Percentiles rank a stretch among this genome's conserved stretches.
These are phyloP conservation scores for Lachancea mirantina DNA, from an alignment of 805 yeast genomes.

Conservation along the genomic window DNA sequence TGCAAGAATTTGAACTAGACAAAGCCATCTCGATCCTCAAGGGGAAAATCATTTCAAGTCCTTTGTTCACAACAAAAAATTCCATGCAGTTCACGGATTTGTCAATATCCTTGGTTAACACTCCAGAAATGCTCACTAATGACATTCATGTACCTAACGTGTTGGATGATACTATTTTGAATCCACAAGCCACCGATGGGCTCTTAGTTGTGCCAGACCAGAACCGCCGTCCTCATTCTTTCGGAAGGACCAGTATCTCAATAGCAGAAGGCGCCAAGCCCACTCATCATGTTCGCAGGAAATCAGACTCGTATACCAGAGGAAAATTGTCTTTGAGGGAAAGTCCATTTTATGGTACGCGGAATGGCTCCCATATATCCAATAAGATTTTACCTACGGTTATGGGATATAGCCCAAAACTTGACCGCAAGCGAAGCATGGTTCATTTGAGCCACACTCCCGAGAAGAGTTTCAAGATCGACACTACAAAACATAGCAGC, in stretches of 20 bases:
- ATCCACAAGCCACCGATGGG: slow-evolving; percentile 18
- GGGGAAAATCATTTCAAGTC: slow-evolving; percentile 46
- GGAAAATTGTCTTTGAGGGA: slow-evolving; percentile 3
- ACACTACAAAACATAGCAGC: slow-evolving; percentile 5
- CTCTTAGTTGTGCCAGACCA: slow-evolving; percentile 10
- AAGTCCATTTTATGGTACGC: slow-evolving; percentile 6
- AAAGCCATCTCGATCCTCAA: slow-evolving; percentile 63
- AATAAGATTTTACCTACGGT: slow-evolving; percentile 8
- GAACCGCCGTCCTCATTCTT: slow-evolving; percentile 7
- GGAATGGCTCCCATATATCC: slow-evolving; percentile 8
- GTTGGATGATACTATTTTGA: slow-evolving; percentile 25
- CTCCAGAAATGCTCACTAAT: slow-evolving; percentile 10
- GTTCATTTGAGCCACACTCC: slow-evolving; percentile 10
- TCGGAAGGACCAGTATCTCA: slow-evolving; percentile 7
- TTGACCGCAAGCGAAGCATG: slow-evolving; percentile 16
- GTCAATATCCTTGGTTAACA: slow-evolving; percentile 19
- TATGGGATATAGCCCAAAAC: slow-evolving; percentile 12
- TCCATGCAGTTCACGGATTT: slow-evolving; percentile 25
- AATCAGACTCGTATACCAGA: slow-evolving; percentile 11
- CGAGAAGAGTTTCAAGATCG: neutral
- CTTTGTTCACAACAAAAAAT: slow-evolving; percentile 22
- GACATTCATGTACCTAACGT: slow-evolving; percentile 13
- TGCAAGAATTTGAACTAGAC: slow-evolving; percentile 82
- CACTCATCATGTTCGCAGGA: slow-evolving; percentile 9
- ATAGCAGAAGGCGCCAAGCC: slow-evolving; percentile 6